Conservation (phyloP, 345 rosid species). For the Pugionium dolabratum region DNA sequence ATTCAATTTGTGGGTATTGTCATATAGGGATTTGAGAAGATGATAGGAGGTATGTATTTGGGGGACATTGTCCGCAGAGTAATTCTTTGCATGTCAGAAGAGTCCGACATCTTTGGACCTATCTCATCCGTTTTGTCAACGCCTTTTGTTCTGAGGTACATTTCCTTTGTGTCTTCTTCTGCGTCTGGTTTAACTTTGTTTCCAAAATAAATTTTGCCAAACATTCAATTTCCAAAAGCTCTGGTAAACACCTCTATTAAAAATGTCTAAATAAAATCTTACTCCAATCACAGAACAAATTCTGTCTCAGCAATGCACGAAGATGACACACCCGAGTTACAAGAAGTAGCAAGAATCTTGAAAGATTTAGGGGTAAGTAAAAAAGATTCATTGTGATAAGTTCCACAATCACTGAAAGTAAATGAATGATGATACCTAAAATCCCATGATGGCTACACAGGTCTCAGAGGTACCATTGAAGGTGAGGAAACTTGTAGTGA, state of each 20-base stretch:
- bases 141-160: constrained; percentile 70
- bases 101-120: constrained; percentile 70
- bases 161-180: constrained; percentile 15
- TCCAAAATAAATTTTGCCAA: not conserved
- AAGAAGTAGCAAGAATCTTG: constrained; percentile 63
- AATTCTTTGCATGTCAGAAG: constrained; percentile 69
- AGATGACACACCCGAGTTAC: constrained; percentile 75
- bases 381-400: not conserved
- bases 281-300: constrained; percentile 50
- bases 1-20: constrained; percentile 14
- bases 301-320: constrained; percentile 79
- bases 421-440: constrained; percentile 1
- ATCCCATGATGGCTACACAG: constrained; percentile 39
- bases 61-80: constrained; percentile 95
- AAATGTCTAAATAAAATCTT: constrained; percentile 13
- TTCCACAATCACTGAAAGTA: not conserved
- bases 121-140: constrained; percentile 54
- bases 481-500: constrained; percentile 68
- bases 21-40: constrained; percentile 93
- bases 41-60: constrained; percentile 96
- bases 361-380: constrained; percentile 63
- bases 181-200: not conserved
- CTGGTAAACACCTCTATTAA: not conserved
- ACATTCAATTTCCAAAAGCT: not conserved
- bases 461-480: constrained; percentile 62